Evolutionary conservation across 495 filamentous ascomycete species (phyloP).

Genomic region (Achaetomiella virescens): DNA sequence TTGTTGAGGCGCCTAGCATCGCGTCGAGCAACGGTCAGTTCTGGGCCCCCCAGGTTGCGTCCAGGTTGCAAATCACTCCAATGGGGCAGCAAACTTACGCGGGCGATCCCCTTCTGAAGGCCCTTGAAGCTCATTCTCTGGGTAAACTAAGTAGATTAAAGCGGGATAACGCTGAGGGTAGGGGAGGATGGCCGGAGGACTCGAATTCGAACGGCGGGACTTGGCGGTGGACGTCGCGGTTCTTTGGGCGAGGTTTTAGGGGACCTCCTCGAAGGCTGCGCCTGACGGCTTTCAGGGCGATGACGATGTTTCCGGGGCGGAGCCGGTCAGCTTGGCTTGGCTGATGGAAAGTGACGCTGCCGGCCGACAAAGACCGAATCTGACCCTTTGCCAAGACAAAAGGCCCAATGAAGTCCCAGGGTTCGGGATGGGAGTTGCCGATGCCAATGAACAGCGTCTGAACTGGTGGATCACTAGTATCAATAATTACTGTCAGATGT

Average conservation of each 20-base stretch:
- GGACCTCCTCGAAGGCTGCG: conserved; percentile 8
- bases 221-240: not conserved
- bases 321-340: conserved; percentile 21
- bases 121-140: conserved; percentile 90
- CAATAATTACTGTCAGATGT: too few relatives aligned
- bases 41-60: not conserved
- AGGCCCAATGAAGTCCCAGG: not conserved
- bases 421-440: not conserved
- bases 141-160: not conserved
- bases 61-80: not conserved
- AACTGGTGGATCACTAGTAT: too few relatives aligned
- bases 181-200: not conserved
- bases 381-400: conserved; percentile 5
- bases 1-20: conserved; percentile 74
- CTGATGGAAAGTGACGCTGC: conserved; percentile 22
- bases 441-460: too few relatives aligned
- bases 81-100: conserved; percentile 48
- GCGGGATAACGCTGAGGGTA: not conserved
- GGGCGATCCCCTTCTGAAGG: conserved; percentile 78
- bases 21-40: not conserved
- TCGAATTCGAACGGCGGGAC: not conserved
- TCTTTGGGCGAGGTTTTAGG: not conserved
- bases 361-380: conserved; percentile 1
- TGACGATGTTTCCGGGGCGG: conserved; percentile 22
- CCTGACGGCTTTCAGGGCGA: conserved; percentile 15